Evolutionary conservation across 305 asterid species (phyloP), one percentile per base, ranked within the genome.

Genomic region (Fraxinus platypoda): DNA sequence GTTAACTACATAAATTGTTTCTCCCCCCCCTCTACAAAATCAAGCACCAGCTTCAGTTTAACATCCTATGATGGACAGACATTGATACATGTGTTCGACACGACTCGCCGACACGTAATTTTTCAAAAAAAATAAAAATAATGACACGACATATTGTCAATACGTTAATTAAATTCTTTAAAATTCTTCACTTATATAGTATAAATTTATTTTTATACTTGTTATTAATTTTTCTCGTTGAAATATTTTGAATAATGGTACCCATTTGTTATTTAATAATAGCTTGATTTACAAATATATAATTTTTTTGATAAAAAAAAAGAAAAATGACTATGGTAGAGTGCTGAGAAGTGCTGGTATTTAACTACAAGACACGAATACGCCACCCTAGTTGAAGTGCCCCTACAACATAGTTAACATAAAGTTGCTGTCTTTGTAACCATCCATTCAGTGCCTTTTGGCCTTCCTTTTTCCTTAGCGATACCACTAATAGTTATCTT

Each of bases 1-100:
- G 79, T 72, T 62, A 79, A 64, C 59, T 52, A 70, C n/a, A 80
- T n/a, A 54, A 49, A 75, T 43, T 64, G 78, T 64, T 25, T 66
- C 35, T 35, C 43, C 57, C 35, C 35, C 21, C 31, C 31, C 11
- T 9, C 41, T 11, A 26, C 52, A 23, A 66, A 38, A 73, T 64
- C 8, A 38, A 75, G 76, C 37, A 4, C 62, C 49, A 37, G 35
- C 84, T 84, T 75, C 71, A 37, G 78, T 73, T 68, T 30, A 70
- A 41, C 15, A 41, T 41, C 13, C 49, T 41, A 8, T 9, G 49
- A 41, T 41, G 13, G 3, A 38, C 13, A 3, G 49, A 41, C 15
- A 41, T 1, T 1, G 43, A 37, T 8, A 37, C 43, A 37, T 37
- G 43, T 37, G 9, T 37, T 9, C 41, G 0, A 35, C 9, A 35